Evolutionary conservation across 2,329 filamentous ascomycete species (phyloP), one percentile per base, ranked within the genome.

Genomic region (Botrytis aclada): DNA sequence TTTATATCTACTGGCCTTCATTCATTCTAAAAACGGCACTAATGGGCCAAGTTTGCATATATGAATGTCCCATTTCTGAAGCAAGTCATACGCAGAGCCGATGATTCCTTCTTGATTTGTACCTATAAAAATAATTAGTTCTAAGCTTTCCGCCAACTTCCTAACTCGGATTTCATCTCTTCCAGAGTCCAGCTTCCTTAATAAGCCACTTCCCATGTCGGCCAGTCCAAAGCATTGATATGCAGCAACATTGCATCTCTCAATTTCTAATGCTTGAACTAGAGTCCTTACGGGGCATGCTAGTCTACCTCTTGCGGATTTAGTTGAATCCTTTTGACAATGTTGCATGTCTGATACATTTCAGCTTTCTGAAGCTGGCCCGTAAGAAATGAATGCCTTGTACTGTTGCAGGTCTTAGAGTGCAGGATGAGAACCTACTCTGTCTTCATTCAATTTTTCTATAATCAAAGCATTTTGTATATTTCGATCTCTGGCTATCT

Each of bases 181-280:
- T 14, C 6, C 14, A 0, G 12, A 2, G 8, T 54, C n/a, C 14
- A 0, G 12, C 6, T 18, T 54, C n/a, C 51, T 3, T 1, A 29
- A 54, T n/a, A 29, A 29, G n/a, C 12, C 2, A 2, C 14, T 54
- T 4, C 51, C 8, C 18, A 1, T 18, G 18, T 29, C 9, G 22
- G 47, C 47, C 9, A n/a, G 9, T 51, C 10, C 1, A 51, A 14
- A 14, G 10, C 9, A 0, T 51, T n/a, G 4, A 0, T 14, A 14
- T 14, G 14, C 25, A 22, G 4, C 10, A n/a, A 51, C 9, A 4
- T 51, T 1, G 1, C 47, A 51, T 12, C 4, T 51, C 22, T 14
- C 5, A 1, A 14, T 51, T 47, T 51, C 7, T n/a, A 18, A 1
- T 3, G 6, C 0, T 54, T 54, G 12, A n/a, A 16, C 25, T 54